A percentile compares a stretch with the other conserved stretches of the same genome.
phyloP scores from a whole-genome alignment of 129 eudicot genomes.

The Escallonia rubra region DNA sequence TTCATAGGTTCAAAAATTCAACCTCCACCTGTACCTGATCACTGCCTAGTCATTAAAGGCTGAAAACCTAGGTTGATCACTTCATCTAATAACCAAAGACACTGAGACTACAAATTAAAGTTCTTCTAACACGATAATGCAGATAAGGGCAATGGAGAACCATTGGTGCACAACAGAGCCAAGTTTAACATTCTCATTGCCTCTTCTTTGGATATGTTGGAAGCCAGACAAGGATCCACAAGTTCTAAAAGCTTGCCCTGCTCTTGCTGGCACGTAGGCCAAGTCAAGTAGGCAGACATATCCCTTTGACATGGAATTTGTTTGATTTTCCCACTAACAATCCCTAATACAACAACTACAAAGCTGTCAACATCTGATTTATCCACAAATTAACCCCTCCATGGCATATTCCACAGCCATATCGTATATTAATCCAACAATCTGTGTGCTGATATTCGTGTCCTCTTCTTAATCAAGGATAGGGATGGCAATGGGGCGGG shows the following conservation, averaged over 20 bases:
- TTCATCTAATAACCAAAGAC: too few species aligned
- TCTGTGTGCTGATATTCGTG: slow-evolving; percentile 41
- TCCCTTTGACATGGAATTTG: slow-evolving; percentile 44
- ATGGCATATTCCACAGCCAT: slow-evolving; percentile 36
- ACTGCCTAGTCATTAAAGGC: too few species aligned
- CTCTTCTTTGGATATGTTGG: slow-evolving; percentile 15
- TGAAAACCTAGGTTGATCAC: too few species aligned
- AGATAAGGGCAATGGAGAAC: slow-evolving; percentile 3
- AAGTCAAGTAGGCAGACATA: slow-evolving; percentile 59
- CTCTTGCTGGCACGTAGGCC: slow-evolving; percentile 21
- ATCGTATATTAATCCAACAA: slow-evolving; percentile 44
- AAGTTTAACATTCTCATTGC: slow-evolving; percentile 17
- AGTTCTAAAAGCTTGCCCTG: slow-evolving; percentile 27
- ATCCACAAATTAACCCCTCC: slow-evolving; percentile 25
- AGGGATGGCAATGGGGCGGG: too few species aligned
- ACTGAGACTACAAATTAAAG: too few species aligned
- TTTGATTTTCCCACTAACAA: slow-evolving; percentile 38
- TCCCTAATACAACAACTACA: slow-evolving; percentile 48
- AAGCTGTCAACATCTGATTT: slow-evolving; percentile 64
- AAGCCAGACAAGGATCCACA: slow-evolving; percentile 25
- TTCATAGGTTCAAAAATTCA: too few species aligned
- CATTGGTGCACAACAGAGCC: slow-evolving; percentile 24
- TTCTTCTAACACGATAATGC: too few species aligned
- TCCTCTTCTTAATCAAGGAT: slow-evolving; percentile 40
- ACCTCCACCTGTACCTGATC: too few species aligned